Conservation (phyloP, 2,329 filamentous ascomycete species). For the Thelonectria blattea region DNA sequence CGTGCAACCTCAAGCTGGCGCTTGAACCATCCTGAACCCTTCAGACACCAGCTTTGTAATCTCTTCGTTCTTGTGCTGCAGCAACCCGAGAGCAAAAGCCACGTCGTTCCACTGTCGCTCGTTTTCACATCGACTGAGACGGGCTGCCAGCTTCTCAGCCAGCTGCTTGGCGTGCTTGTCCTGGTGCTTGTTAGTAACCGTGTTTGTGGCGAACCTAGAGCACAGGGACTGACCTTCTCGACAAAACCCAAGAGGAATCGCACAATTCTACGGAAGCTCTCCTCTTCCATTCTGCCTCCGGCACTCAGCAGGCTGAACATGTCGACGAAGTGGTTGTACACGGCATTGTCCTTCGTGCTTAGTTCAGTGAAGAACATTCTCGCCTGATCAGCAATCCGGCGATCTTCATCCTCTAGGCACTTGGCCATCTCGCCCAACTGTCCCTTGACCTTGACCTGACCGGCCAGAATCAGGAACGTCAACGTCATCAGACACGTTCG, state of each 20-base stretch:
- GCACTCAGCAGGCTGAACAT: slow-evolving; percentile 95
- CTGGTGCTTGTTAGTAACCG: slow-evolving; percentile 52
- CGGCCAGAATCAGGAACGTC: slow-evolving; percentile 94
- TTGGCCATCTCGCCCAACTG: slow-evolving; percentile 99
- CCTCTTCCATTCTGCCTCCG: slow-evolving; percentile 80
- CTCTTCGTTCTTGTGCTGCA: slow-evolving; percentile 94
- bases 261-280: slow-evolving; percentile 83
- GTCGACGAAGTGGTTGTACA: slow-evolving; percentile 99
- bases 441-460: slow-evolving; percentile 99
- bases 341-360: slow-evolving; percentile 96
- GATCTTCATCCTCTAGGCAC: slow-evolving; percentile 95
- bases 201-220: slow-evolving; percentile 10
- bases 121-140: slow-evolving; percentile 83
- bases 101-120: slow-evolving; percentile 98
- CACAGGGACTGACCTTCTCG: slow-evolving; percentile 75
- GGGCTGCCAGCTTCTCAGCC: slow-evolving; percentile 87
- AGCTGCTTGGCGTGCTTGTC: slow-evolving; percentile 97
- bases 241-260: slow-evolving; percentile 95
- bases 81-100: slow-evolving; percentile 83
- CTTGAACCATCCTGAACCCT: slow-evolving; percentile 76
- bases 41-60: slow-evolving; percentile 78
- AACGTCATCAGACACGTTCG: slow-evolving; percentile 98
- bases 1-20: slow-evolving; percentile 54
- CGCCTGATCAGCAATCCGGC: slow-evolving; percentile 89
- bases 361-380: slow-evolving; percentile 99